Evolutionary conservation across 2,329 filamentous ascomycete species (phyloP).

Genomic region (Neopestalotiopsis sp.): DNA sequence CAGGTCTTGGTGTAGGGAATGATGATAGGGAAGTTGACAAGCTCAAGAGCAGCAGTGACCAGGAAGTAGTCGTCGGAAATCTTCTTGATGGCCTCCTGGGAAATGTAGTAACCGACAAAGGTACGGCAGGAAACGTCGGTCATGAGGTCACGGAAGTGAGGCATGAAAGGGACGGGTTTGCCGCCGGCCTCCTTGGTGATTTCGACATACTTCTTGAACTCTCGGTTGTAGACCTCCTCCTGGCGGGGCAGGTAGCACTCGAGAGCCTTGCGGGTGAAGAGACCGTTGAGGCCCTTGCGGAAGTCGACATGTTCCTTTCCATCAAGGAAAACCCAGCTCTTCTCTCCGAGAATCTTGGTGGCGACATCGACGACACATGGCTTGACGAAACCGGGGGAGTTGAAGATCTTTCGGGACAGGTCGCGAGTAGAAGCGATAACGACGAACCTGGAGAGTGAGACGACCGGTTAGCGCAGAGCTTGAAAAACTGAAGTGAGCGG

Average conservation of each 20-base stretch:
- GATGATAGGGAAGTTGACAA: conserved; percentile 98
- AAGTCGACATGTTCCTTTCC: conserved; percentile 95
- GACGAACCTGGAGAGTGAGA: conserved; percentile 74
- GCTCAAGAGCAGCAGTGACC: conserved; percentile 92
- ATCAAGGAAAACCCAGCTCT: conserved; percentile 98
- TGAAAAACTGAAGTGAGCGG: neutral
- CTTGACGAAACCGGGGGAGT: conserved; percentile 89
- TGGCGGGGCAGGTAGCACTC: conserved; percentile 89
- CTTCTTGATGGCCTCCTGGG: conserved; percentile 87
- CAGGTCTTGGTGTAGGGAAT: conserved; percentile 93
- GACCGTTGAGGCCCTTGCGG: conserved; percentile 91
- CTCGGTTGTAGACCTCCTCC: conserved; percentile 88
- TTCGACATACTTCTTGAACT: conserved; percentile 80
- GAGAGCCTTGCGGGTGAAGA: conserved; percentile 92
- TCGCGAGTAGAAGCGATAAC: conserved; percentile 95
- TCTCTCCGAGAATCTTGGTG: conserved; percentile 87
- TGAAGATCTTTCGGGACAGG: conserved; percentile 96
- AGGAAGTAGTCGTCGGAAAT: conserved; percentile 97
- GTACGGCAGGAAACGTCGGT: conserved; percentile 93
- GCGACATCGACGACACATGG: conserved; percentile 95
- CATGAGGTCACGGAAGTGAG: conserved; percentile 91
- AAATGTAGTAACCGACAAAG: conserved; percentile 97
- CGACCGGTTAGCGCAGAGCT: conserved; percentile 11
- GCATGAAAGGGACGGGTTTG: conserved; percentile 87
- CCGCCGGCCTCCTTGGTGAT: conserved; percentile 74